These are phyloP conservation scores for Oryza coarctata DNA, from an alignment of 176 grass and related monocot genomes.

Conservation along the genomic window DNA sequence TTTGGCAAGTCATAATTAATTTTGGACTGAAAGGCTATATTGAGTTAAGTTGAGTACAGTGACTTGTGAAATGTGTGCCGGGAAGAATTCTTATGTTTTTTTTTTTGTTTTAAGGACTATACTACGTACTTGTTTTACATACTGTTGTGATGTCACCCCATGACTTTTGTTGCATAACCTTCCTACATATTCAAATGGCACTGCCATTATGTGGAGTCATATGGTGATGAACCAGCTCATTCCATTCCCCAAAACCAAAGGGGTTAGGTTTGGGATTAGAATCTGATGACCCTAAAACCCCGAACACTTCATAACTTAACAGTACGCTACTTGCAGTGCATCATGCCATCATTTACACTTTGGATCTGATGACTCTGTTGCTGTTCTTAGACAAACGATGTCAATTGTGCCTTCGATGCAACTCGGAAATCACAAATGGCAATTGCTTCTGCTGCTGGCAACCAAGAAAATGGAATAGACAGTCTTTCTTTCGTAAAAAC, in stretches of 20 bases:
- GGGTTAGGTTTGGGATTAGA: not conserved
- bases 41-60: too few species aligned
- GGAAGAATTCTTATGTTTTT: not conserved
- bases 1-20: conserved; percentile 30
- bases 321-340: conserved; percentile 10
- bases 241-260: not conserved
- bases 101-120: conserved; percentile 9
- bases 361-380: conserved; percentile 35
- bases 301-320: conserved; percentile 16
- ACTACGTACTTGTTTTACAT: conserved; percentile 13
- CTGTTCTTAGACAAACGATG: conserved; percentile 67
- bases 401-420: conserved; percentile 87
- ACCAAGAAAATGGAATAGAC: conserved; percentile 50
- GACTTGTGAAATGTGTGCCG: conserved; percentile 8
- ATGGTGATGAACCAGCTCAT: not conserved
- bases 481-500: conserved; percentile 69
- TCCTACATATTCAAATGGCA: not conserved
- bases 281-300: not conserved
- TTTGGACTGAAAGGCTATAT: too few species aligned
- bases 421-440: conserved; percentile 80
- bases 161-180: conserved; percentile 3
- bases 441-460: conserved; percentile 59
- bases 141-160: not conserved
- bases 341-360: conserved; percentile 24
- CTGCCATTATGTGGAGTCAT: not conserved